These are phyloP conservation scores for Stagonosporopsis vannaccii DNA, from an alignment of 2,329 filamentous ascomycete genomes.

Conservation along the genomic window DNA sequence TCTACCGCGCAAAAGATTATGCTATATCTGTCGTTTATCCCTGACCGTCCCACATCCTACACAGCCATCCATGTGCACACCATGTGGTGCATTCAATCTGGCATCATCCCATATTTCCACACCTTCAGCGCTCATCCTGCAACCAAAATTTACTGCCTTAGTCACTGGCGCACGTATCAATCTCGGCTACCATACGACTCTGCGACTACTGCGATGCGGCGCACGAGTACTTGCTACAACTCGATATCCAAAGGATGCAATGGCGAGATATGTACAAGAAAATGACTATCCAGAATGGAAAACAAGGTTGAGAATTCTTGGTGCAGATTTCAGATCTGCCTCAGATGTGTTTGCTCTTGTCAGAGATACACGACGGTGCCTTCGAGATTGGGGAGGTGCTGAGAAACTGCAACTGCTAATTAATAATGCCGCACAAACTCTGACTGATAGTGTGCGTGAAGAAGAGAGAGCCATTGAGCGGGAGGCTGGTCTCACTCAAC, in stretches of 20 bases:
- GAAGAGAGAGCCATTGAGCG: neutral
- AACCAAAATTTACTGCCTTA: conserved; percentile 13
- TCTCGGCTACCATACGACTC: conserved; percentile 20
- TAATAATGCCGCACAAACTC: conserved; percentile 25
- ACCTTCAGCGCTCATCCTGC: neutral
- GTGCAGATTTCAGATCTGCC: neutral
- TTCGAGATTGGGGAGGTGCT: conserved; percentile 12
- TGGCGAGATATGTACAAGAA: conserved; percentile 16
- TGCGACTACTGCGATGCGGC: conserved; percentile 21
- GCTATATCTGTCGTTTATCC: neutral
- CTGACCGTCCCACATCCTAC: neutral
- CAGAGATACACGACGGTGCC: conserved; percentile 4
- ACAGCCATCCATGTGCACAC: neutral
- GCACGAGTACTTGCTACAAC: conserved; percentile 19
- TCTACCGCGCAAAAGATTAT: neutral
- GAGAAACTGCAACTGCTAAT: conserved; percentile 12
- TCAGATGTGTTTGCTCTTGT: neutral
- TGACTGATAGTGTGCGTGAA: conserved; percentile 20
- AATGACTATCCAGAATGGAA: neutral
- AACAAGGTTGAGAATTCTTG: neutral
- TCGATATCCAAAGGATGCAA: conserved; percentile 19
- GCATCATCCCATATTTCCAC: neutral
- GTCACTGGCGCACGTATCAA: conserved; percentile 24
- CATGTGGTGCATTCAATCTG: neutral
- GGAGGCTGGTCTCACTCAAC: neutral